Percentiles rank a stretch among this genome's conserved stretches.
phyloP scores from a whole-genome alignment of 75 land plant genomes.

The Pseudotsuga menziesii region DNA sequence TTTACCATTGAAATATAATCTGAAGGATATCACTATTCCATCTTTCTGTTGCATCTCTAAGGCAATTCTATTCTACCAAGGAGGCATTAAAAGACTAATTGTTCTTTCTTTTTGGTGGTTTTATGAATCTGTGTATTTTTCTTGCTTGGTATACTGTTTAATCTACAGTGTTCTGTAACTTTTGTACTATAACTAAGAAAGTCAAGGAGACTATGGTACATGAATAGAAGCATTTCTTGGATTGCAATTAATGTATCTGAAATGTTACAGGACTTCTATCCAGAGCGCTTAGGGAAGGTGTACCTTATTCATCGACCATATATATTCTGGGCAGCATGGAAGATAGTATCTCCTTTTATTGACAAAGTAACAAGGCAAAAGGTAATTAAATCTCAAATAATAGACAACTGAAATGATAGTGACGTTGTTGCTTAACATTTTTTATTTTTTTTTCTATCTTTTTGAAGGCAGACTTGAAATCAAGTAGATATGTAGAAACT shows the following conservation, averaged over 20 bases:
- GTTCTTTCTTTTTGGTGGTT: no score
- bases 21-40: no score
- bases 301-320: conserved; percentile 26
- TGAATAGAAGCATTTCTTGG: not conserved
- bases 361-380: conserved; percentile 24
- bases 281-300: conserved; percentile 25
- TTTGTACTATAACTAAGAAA: not conserved
- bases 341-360: conserved; percentile 24
- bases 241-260: not conserved
- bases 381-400: conserved; percentile 11
- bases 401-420: not conserved
- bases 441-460: not conserved
- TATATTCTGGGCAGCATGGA: conserved; percentile 32
- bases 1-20: no score
- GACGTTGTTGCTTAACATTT: not conserved
- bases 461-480: not conserved
- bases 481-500: no score
- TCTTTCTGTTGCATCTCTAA: no score
- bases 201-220: not conserved
- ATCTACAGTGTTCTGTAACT: not conserved
- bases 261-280: conserved; percentile 34
- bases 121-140: no score
- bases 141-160: no score
- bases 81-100: no score
- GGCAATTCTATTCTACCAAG: no score